A percentile compares a stretch with the other conserved stretches of the same genome.
These are phyloP conservation scores for Plectosphaerella cucumerina DNA, from an alignment of 2,329 filamentous ascomycete genomes.

Conservation along the genomic window DNA sequence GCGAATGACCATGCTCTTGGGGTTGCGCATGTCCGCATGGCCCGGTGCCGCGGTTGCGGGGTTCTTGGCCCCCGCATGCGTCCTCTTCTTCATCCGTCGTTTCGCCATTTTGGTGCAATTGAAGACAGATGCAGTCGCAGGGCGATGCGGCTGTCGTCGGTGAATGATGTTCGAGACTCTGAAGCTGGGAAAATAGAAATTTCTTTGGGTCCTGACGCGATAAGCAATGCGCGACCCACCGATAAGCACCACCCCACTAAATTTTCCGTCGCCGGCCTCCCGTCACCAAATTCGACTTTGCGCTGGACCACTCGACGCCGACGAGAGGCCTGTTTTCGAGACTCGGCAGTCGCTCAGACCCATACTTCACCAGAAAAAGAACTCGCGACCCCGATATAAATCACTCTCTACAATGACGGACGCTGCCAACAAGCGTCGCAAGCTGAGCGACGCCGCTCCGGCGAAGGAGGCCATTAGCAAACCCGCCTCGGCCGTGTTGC, in stretches of 20 bases:
- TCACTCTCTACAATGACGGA: background rate
- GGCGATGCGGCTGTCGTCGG: background rate
- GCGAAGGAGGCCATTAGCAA: background rate
- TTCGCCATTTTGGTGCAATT: constrained; percentile 62
- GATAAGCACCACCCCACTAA: background rate
- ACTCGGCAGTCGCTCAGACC: background rate
- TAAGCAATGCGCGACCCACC: background rate
- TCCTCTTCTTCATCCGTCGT: constrained; percentile 81
- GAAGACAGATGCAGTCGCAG: background rate
- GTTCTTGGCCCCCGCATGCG: constrained; percentile 67
- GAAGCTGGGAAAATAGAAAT: background rate
- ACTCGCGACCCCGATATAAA: background rate
- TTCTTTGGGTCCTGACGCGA: background rate
- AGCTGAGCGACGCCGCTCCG: background rate
- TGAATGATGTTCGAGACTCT: background rate
- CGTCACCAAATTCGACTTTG: background rate
- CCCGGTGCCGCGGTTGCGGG: constrained; percentile 49
- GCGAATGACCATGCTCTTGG: constrained; percentile 98
- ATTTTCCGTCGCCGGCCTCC: background rate
- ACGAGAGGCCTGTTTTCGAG: background rate
- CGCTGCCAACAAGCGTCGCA: background rate
- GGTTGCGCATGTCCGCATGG: constrained; percentile 63
- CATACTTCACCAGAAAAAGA: background rate
- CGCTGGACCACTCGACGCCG: background rate
- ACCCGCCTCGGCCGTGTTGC: background rate